Evolutionary conservation across 352 stramenopile species (phyloP).

Genomic region (Phytophthora pinifolia): DNA sequence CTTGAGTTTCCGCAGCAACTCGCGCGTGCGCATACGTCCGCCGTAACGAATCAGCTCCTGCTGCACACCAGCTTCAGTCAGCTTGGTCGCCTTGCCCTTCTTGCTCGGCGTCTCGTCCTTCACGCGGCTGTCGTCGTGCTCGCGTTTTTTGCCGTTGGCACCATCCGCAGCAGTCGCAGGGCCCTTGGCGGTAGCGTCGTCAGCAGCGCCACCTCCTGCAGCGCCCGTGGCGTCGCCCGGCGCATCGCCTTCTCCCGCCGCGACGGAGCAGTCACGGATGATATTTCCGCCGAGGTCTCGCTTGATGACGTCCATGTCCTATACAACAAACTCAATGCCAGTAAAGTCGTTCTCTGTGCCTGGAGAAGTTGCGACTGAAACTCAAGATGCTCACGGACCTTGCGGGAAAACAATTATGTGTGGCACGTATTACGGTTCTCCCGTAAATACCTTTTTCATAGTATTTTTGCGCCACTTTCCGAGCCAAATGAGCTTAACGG

Average conservation of each 20-base stretch:
- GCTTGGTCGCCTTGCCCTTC: conserved; percentile 48
- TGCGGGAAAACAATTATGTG: no score
- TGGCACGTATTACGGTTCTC: neutral
- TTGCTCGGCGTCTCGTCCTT: conserved; percentile 59
- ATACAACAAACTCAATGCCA: no score
- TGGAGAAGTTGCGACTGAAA: no score
- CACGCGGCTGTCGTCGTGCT: conserved; percentile 36
- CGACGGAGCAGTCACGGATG: conserved; percentile 60
- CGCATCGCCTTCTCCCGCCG: conserved; percentile 11
- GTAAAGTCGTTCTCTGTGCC: no score
- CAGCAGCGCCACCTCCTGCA: conserved; percentile 25
- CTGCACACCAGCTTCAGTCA: conserved; percentile 82
- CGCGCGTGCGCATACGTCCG: conserved; percentile 76
- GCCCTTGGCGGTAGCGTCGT: conserved; percentile 22
- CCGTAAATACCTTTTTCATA: neutral
- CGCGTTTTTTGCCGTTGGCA: conserved; percentile 46
- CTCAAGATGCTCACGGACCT: no score
- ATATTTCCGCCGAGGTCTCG: conserved; percentile 82
- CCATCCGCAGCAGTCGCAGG: conserved; percentile 16
- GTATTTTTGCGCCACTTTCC: no score
- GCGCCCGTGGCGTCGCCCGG: conserved; percentile 25
- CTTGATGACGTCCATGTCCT: conserved; percentile 84
- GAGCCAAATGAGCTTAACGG: conserved; percentile 43
- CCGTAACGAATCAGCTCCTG: conserved; percentile 83
- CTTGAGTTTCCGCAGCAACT: conserved; percentile 80